These are phyloP conservation scores for Cutaneotrichosporon daszewskae DNA, from an alignment of 1,284 basidiomycete genomes.

Conservation along the genomic window DNA sequence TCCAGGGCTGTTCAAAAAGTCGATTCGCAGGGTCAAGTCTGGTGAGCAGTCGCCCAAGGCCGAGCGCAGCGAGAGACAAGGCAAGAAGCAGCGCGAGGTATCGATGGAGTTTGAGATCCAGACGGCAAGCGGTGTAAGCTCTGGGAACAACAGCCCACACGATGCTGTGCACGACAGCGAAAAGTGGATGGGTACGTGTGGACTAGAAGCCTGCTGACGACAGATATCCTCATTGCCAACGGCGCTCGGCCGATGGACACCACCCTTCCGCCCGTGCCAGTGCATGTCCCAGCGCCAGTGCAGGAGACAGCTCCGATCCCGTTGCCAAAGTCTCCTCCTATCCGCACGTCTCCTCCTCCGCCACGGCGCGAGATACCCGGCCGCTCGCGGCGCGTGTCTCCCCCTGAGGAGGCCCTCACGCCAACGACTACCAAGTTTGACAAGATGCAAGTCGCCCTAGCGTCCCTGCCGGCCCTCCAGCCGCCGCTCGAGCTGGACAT, in stretches of 20 bases:
- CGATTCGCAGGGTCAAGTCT: conserved; percentile 26
- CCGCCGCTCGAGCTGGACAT: no score
- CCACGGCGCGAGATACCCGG: no score
- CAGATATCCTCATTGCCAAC: conserved; percentile 73
- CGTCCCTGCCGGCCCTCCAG: no score
- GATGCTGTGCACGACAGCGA: conserved; percentile 28
- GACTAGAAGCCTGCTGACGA: conserved; percentile 40
- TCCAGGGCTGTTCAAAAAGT: conserved; percentile 26
- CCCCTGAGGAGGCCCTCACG: conserved; percentile 7
- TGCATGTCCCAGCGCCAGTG: no score
- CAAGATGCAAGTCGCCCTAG: no score
- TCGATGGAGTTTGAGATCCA: conserved; percentile 43
- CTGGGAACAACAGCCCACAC: conserved; percentile 43
- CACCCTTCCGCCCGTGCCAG: neutral
- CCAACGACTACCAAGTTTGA: conserved; percentile 7
- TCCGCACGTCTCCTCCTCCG: no score
- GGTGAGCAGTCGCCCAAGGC: conserved; percentile 25
- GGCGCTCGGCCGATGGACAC: conserved; percentile 55
- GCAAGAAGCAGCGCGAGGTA: conserved; percentile 47
- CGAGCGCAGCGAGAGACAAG: conserved; percentile 29
- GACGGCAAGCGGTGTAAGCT: conserved; percentile 33
- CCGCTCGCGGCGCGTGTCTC: neutral
- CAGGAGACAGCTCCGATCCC: no score
- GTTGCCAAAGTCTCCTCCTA: no score
- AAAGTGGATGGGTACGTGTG: conserved; percentile 44